phyloP scores from a whole-genome alignment of 139 green algal genomes.

The Chlorella sorokiniana region DNA sequence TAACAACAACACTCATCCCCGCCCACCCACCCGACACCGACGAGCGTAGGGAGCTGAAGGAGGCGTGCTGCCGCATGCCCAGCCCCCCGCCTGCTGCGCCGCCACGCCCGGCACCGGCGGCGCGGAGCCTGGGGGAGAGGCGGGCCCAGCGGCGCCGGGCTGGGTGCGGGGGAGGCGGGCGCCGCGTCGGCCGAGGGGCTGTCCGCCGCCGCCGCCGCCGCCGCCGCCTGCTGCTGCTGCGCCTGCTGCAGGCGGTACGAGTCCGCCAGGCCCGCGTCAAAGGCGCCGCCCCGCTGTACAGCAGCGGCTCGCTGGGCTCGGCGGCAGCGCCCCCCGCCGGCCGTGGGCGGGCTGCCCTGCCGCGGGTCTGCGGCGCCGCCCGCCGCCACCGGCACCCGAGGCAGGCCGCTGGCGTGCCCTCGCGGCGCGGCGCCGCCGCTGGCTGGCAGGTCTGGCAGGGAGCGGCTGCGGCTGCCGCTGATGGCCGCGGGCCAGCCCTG shows the following conservation, averaged over 20 bases:
- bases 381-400: neutral
- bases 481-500: neutral
- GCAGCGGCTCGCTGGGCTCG: neutral
- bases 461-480: constrained; percentile 5
- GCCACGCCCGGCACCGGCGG: neutral
- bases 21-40: constrained; percentile 27
- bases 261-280: constrained; percentile 1
- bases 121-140: neutral
- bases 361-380: neutral
- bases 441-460: constrained; percentile 15
- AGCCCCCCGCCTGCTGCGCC: neutral
- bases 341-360: constrained; percentile 2
- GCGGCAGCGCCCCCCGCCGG: neutral
- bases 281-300: neutral
- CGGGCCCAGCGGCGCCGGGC: neutral
- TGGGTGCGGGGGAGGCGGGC: neutral
- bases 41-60: constrained; percentile 27
- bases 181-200: constrained; percentile 8
- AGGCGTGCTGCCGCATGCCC: constrained; percentile 31
- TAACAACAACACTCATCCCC: neutral
- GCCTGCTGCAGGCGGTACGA: constrained; percentile 11
- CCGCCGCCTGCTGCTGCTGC: neutral
- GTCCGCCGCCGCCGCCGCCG: neutral
- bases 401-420: constrained; percentile 8
- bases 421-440: constrained; percentile 5